Conservation (phyloP, 805 yeast genomes). For the Saturnispora serradocipensis region DNA sequence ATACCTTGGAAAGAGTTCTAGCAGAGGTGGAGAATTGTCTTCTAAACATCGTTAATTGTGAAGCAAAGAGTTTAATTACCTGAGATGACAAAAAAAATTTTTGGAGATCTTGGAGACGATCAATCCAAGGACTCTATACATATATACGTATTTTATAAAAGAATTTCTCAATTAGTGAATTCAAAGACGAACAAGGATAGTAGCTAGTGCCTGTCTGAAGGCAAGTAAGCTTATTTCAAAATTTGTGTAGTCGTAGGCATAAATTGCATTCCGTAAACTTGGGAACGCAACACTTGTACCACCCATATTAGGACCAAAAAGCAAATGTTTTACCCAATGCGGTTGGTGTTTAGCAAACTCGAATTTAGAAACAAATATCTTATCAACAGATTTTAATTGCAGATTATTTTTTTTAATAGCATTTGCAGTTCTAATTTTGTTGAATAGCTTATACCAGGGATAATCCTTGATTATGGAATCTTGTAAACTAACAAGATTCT, state of each 20-base stretch:
- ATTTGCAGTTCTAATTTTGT: conserved; percentile 51
- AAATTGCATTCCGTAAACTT: conserved; percentile 49
- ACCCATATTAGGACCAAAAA: conserved; percentile 47
- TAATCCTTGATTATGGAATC: conserved; percentile 49
- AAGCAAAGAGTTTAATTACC: conserved; percentile 4
- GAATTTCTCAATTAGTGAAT: neutral
- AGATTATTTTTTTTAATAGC: conserved; percentile 46
- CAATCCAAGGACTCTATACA: neutral
- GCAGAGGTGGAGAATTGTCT: conserved; percentile 46
- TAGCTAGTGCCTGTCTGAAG: conserved; percentile 3
- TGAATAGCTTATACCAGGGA: conserved; percentile 65
- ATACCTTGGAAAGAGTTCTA: conserved; percentile 41
- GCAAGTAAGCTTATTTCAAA: conserved; percentile 15
- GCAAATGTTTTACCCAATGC: conserved; percentile 54
- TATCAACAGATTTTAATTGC: conserved; percentile 44
- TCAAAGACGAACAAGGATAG: neutral
- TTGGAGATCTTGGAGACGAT: neutral
- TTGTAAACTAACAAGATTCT: conserved; percentile 30
- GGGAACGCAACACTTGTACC: conserved; percentile 53
- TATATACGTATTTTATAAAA: neutral
- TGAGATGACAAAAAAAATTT: neutral
- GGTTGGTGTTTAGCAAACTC: conserved; percentile 38
- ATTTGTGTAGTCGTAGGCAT: conserved; percentile 34
- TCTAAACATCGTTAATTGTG: conserved; percentile 16
- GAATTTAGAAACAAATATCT: conserved; percentile 9